Evolutionary conservation across 1,284 basidiomycete genomes (phyloP).

Genomic region (Sphagnurus paluster): DNA sequence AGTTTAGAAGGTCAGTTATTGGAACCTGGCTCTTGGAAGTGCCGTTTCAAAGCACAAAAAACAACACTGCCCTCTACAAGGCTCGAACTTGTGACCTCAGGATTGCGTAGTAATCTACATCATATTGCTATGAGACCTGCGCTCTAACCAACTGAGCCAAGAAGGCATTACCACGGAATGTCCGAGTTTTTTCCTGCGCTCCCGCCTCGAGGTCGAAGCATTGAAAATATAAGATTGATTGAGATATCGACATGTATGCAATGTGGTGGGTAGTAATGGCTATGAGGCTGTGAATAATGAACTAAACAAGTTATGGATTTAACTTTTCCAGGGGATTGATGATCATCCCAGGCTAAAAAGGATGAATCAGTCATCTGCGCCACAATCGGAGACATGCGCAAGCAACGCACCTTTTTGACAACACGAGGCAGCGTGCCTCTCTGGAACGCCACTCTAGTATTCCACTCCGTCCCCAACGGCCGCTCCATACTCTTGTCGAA

Average conservation of each 20-base stretch:
- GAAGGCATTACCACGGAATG: neutral
- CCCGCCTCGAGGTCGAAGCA: neutral
- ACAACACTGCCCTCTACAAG: too few relatives aligned
- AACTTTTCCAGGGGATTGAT: conserved; percentile 74
- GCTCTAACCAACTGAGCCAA: conserved; percentile 9
- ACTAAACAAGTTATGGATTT: conserved; percentile 7
- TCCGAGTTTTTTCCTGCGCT: too few relatives aligned
- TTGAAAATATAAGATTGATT: neutral
- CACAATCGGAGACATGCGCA: conserved; percentile 3
- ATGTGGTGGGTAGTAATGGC: too few relatives aligned
- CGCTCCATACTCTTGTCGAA: conserved; percentile 82
- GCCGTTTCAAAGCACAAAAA: too few relatives aligned
- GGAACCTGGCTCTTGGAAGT: too few relatives aligned
- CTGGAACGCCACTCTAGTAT: conserved; percentile 87
- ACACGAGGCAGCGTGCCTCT: conserved; percentile 81
- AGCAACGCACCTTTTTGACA: conserved; percentile 72
- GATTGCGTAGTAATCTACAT: neutral
- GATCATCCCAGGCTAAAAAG: conserved; percentile 65
- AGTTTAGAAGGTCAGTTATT: too few relatives aligned
- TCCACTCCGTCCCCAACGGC: conserved; percentile 92
- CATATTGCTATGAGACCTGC: conserved; percentile 8
- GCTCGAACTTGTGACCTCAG: conserved; percentile 58
- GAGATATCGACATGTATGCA: neutral
- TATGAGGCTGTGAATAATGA: neutral
- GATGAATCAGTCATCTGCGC: conserved; percentile 3